Evolutionary conservation across 1,284 basidiomycete genomes (phyloP).

Genomic region (Laetiporus sulphureus): DNA sequence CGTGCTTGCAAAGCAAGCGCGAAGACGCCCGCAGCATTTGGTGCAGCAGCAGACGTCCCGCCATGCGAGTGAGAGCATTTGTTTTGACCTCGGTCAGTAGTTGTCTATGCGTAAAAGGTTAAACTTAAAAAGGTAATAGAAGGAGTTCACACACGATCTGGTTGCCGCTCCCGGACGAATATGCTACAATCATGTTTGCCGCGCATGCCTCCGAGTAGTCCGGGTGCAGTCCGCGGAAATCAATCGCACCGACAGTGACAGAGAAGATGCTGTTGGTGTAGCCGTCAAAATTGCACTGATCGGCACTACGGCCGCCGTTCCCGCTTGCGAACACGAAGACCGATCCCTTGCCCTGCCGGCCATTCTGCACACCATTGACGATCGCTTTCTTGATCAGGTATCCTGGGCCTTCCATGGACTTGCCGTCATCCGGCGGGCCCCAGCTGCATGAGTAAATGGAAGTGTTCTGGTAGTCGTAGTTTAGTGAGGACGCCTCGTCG

Average conservation of each 20-base stretch:
- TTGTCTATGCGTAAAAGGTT: constrained; percentile 73
- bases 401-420: constrained; percentile 91
- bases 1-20: constrained; percentile 82
- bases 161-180: constrained; percentile 93
- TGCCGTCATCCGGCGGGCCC: constrained; percentile 96
- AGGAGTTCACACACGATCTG: constrained; percentile 64
- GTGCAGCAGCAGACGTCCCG: constrained; percentile 96
- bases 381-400: constrained; percentile 93
- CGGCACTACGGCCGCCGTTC: constrained; percentile 87
- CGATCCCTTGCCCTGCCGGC: constrained; percentile 86
- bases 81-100: constrained; percentile 88
- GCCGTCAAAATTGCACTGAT: constrained; percentile 99
- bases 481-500: constrained; percentile 96
- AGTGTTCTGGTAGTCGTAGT: constrained; percentile 90
- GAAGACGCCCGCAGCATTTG: constrained; percentile 89
- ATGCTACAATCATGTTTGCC: constrained; percentile 94
- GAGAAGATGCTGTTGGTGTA: constrained; percentile 99
- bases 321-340: constrained; percentile 98
- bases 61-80: constrained; percentile 85
- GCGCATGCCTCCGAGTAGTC: constrained; percentile 97
- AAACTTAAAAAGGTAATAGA: constrained; percentile 4
- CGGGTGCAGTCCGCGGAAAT: constrained; percentile 89
- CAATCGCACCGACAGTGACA: constrained; percentile 91
- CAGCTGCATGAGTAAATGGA: constrained; percentile 96
- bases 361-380: constrained; percentile 90